Base-by-base conservation (phyloP, 805 yeast species). In the Scheffersomyces spartinae region DNA sequence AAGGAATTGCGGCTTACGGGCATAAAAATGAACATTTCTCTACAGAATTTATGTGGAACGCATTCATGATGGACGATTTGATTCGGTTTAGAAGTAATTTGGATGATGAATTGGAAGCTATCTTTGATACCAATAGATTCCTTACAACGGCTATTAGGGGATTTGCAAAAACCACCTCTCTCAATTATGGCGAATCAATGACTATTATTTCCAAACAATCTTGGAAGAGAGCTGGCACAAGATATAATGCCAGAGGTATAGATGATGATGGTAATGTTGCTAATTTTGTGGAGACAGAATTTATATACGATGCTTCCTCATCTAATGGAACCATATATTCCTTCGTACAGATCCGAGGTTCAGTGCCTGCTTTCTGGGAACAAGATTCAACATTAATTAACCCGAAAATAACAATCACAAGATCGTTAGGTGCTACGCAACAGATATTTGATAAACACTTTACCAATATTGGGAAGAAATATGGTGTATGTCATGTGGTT, bases 341-440 rank as follows among this genome's bases (percentile, higher is more conserved):
- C 2, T 86, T 76, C 49, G 69, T 79, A 1, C 94, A 86, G 50
- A 73, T 91, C n/a, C 65, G 99, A 47, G 99, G 99, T 7, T 79
- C 94, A 11, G 86, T 91, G 3, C 98, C 99, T 0, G 66, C 88
- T 1, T 91, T 91, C 43, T 91, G 98, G 98, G 98, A 91, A 48
- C 98, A 91, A 51, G 96, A 86, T 42, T 74, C 93, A 2, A 81
- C 94, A 3, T 55, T 88, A 33, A 70, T 91, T n/a, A 76, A 82
- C 34, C 94, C 96, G 13, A 91, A 86, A 45, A 85, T 88, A 25
- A 78, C 78, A 21, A 66, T 91, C 8, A 85, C 96, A 0, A 65
- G 98, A 40, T 81, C 95, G 2, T 53, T 70, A 21, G 97, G 85
- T 38, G 97, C 97, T 1, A 76, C 97, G 0, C 93, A 83, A 43